Evolutionary conservation across 257 asterid species (phyloP).

Genomic region (Eustoma russellianum): DNA sequence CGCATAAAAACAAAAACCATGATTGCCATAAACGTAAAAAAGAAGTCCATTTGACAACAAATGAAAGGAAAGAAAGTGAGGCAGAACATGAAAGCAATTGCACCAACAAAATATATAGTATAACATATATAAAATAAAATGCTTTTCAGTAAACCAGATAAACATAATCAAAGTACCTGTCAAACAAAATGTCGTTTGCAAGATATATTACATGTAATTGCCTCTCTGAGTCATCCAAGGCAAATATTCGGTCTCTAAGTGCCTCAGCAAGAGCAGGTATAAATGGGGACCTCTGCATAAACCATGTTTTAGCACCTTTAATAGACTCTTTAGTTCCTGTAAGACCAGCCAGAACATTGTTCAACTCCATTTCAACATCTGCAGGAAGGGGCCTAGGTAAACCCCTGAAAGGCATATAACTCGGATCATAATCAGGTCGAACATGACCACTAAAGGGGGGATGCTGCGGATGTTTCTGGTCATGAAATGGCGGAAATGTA

Average conservation of each 20-base stretch:
- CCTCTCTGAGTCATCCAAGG: constrained; percentile 86
- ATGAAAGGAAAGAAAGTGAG: too few relatives aligned
- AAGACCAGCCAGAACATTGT: constrained; percentile 68
- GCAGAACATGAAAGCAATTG: background rate
- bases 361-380: constrained; percentile 86
- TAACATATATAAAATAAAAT: background rate
- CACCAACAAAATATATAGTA: constrained; percentile 2
- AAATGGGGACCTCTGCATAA: constrained; percentile 90
- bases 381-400: constrained; percentile 81
- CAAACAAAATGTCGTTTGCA: constrained; percentile 94
- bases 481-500: constrained; percentile 61
- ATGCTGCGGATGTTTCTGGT: constrained; percentile 64
- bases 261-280: constrained; percentile 79
- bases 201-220: constrained; percentile 86
- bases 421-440: constrained; percentile 68
- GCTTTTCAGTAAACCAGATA: background rate
- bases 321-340: constrained; percentile 97
- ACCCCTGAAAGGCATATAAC: constrained; percentile 55
- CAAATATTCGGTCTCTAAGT: constrained; percentile 67
- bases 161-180: constrained; percentile 43
- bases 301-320: constrained; percentile 96
- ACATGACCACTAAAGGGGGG: constrained; percentile 50
- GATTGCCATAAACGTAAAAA: background rate
- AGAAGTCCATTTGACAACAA: background rate
- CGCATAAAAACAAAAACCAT: background rate